A percentile compares a stretch with the other conserved stretches of the same genome.
Evolutionary conservation across 306 rosid species (phyloP).

Genomic region (Pueraria montana): DNA sequence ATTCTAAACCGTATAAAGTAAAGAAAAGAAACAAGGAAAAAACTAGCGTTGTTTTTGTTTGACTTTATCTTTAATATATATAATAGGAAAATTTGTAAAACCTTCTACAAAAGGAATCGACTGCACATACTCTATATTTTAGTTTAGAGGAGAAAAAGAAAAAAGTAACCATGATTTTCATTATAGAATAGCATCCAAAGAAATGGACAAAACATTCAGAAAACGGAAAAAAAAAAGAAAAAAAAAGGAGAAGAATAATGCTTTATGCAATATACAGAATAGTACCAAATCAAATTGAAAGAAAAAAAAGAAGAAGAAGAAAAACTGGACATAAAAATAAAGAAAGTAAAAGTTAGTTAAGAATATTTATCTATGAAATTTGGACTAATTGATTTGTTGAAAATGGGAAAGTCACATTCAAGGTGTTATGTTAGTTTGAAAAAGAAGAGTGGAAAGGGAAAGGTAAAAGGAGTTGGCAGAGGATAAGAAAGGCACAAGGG

Average conservation of each 20-base stretch:
- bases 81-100: neutral
- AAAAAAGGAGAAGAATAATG: conserved; percentile 34
- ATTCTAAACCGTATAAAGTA: neutral
- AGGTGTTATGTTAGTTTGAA: conserved; percentile 41
- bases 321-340: neutral
- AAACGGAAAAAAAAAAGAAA: neutral
- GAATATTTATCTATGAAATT: neutral
- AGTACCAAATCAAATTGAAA: no score
- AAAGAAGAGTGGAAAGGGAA: conserved; percentile 26
- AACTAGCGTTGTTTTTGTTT: neutral
- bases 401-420: conserved; percentile 35
- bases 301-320: no score
- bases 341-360: neutral
- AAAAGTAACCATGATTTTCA: neutral
- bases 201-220: conserved; percentile 8
- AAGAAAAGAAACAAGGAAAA: neutral
- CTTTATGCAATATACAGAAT: neutral
- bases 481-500: conserved; percentile 58
- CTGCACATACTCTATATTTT: neutral
- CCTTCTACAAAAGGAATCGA: neutral
- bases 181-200: neutral
- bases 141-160: neutral
- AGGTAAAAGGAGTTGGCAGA: conserved; percentile 36
- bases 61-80: neutral
- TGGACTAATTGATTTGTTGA: no score